These are phyloP conservation scores for Plasmodium vinckei DNA, from an alignment of 169 alveolate genomes.

Conservation along the genomic window DNA sequence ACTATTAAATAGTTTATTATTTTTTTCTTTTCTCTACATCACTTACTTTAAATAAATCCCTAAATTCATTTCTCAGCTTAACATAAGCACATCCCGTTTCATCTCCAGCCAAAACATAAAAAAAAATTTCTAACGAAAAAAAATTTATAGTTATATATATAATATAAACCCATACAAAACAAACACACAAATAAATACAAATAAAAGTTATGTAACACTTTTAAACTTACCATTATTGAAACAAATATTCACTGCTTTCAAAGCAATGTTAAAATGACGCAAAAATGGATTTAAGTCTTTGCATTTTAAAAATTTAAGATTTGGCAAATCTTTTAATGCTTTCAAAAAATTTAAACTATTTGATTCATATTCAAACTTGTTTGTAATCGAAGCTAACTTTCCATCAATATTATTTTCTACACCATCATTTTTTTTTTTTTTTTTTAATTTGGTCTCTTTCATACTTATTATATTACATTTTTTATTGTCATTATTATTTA, in stretches of 20 bases:
- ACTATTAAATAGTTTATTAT: no score
- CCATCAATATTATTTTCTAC: slow-evolving; percentile 4
- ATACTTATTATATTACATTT: not conserved
- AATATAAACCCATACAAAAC: not conserved
- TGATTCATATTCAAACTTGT: slow-evolving; percentile 38
- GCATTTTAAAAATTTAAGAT: slow-evolving; percentile 40
- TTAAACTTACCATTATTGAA: slow-evolving; percentile 11
- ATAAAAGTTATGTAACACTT: not conserved
- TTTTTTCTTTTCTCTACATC: not conserved
- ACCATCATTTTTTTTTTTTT: not conserved
- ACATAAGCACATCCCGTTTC: slow-evolving; percentile 68
- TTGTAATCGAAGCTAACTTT: not conserved
- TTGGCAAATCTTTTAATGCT: slow-evolving; percentile 56
- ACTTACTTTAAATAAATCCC: slow-evolving; percentile 20
- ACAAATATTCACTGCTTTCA: slow-evolving; percentile 9
- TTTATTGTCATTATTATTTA: no score
- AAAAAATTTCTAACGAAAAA: slow-evolving; percentile 19
- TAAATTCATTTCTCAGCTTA: slow-evolving; percentile 16
- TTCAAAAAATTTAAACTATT: slow-evolving; percentile 33
- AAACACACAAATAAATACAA: not conserved
- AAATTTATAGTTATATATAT: not conserved
- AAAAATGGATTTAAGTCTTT: slow-evolving; percentile 61
- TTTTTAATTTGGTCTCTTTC: not conserved
- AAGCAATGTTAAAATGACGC: slow-evolving; percentile 54
- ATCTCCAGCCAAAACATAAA: slow-evolving; percentile 54